Percentiles rank a stretch among this genome's conserved stretches.
phyloP scores from a whole-genome alignment of 768 basidiomycete species.

The Mycena amicta region DNA sequence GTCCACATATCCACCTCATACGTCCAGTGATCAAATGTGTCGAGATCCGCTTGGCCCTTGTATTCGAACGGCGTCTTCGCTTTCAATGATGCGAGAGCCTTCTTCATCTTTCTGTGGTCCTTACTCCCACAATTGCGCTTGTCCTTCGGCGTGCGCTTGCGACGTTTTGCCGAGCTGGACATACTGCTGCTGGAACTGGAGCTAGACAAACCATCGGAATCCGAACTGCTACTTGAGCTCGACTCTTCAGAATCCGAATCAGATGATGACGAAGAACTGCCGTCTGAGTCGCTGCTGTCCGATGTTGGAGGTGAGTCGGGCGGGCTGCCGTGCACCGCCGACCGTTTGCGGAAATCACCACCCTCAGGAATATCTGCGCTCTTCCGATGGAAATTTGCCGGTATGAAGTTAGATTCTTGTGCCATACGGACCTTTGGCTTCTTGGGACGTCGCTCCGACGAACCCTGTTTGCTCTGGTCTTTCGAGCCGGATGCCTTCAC shows the following conservation, averaged over 20 bases:
- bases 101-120: not conserved
- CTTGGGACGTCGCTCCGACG: not conserved
- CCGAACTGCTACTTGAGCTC: not conserved
- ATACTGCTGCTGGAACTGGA: not conserved
- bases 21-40: conserved; percentile 19
- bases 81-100: conserved; percentile 15
- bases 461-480: not conserved
- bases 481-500: not conserved
- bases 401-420: not conserved
- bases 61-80: conserved; percentile 16
- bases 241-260: not conserved
- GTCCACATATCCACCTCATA: conserved; percentile 20
- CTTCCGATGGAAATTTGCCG: conserved; percentile 1
- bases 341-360: conserved; percentile 1
- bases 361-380: conserved; percentile 8
- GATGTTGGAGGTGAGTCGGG: not conserved
- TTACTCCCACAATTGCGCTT: not conserved
- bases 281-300: too few relatives aligned
- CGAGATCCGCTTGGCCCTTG: conserved; percentile 20
- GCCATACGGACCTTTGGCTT: not conserved
- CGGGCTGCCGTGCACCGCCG: not conserved
- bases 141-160: not conserved
- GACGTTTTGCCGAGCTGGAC: not conserved
- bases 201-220: not conserved
- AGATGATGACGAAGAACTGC: not conserved